A percentile compares a stretch with the other conserved stretches of the same genome.
These are phyloP conservation scores for Boletus eberwhitei DNA, from an alignment of 768 basidiomycete species.

Conservation along the genomic window DNA sequence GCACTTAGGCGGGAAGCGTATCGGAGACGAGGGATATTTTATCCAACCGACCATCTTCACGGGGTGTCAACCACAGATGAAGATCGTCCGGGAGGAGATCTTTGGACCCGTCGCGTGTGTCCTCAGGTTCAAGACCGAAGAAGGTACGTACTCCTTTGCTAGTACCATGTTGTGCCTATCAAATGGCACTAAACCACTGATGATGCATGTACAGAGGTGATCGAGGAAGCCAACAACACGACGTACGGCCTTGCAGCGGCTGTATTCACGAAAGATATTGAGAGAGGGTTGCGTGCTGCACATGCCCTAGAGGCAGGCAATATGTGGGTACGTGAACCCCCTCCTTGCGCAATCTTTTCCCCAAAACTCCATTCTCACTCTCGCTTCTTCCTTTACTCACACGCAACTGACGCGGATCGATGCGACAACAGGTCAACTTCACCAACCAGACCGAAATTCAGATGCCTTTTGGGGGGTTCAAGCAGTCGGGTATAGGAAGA, in stretches of 20 bases:
- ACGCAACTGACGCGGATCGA: background rate
- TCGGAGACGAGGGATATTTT: conserved; percentile 8
- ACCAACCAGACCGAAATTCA: conserved; percentile 3
- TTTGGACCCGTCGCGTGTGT: conserved; percentile 11
- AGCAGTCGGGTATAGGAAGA: conserved; percentile 8
- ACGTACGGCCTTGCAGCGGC: conserved; percentile 9
- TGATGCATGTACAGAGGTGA: background rate
- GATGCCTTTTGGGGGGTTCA: conserved; percentile 12
- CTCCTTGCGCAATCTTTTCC: background rate
- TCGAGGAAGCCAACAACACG: conserved; percentile 11
- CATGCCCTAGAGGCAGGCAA: conserved; percentile 48
- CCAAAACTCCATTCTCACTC: background rate
- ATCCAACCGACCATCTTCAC: conserved; percentile 13
- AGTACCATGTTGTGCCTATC: background rate
- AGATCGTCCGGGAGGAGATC: conserved; percentile 11
- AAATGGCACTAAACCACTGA: background rate
- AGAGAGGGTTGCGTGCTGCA: conserved; percentile 40
- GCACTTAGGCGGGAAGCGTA: background rate
- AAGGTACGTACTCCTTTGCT: background rate
- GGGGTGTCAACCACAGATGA: conserved; percentile 5
- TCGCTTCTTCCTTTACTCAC: background rate
- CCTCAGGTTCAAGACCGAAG: conserved; percentile 6
- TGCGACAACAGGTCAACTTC: conserved; percentile 1
- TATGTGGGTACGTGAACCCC: conserved; percentile 47
- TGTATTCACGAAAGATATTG: conserved; percentile 23